Conservation (phyloP, 2,329 filamentous ascomycete species). For the Alternaria sp. region DNA sequence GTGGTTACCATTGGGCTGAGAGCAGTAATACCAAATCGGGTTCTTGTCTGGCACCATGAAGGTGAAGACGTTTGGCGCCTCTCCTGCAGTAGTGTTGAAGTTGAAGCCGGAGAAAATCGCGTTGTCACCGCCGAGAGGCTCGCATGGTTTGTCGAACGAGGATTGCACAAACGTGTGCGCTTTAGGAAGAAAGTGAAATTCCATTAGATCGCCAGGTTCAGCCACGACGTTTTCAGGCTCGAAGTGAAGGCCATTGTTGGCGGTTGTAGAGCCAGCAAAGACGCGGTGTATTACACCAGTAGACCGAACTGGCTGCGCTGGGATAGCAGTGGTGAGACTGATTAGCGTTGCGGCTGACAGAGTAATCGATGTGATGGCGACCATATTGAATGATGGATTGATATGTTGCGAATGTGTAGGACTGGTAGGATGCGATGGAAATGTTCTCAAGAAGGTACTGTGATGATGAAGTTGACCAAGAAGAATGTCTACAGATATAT, state of each 20-base stretch:
- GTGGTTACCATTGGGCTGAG: constrained; percentile 67
- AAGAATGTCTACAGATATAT: constrained; percentile 19
- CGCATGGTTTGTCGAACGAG: constrained; percentile 73
- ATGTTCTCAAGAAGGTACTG: constrained; percentile 19
- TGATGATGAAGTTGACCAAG: constrained; percentile 23
- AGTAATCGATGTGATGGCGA: constrained; percentile 32
- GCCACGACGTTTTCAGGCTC: constrained; percentile 46
- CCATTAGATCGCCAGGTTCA: constrained; percentile 48
- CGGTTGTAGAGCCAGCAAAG: constrained; percentile 35
- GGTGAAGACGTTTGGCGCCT: constrained; percentile 64
- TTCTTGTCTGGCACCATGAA: constrained; percentile 71
- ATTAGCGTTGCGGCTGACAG: constrained; percentile 30
- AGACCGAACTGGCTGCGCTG: constrained; percentile 9
- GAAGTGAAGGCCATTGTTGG: constrained; percentile 41
- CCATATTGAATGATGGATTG: constrained; percentile 31
- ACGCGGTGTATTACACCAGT: constrained; percentile 42
- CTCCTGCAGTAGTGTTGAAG: constrained; percentile 56
- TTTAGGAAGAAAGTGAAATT: constrained; percentile 59
- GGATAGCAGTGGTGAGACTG: constrained; percentile 24
- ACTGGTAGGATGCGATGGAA: not conserved
- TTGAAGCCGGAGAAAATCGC: constrained; percentile 70
- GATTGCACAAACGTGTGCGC: constrained; percentile 84
- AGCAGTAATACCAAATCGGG: constrained; percentile 83
- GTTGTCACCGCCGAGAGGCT: constrained; percentile 62
- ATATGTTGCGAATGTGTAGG: not conserved